phyloP scores from a whole-genome alignment of 2,329 filamentous ascomycete species.

The Aspergillus brunneoviolaceus region DNA sequence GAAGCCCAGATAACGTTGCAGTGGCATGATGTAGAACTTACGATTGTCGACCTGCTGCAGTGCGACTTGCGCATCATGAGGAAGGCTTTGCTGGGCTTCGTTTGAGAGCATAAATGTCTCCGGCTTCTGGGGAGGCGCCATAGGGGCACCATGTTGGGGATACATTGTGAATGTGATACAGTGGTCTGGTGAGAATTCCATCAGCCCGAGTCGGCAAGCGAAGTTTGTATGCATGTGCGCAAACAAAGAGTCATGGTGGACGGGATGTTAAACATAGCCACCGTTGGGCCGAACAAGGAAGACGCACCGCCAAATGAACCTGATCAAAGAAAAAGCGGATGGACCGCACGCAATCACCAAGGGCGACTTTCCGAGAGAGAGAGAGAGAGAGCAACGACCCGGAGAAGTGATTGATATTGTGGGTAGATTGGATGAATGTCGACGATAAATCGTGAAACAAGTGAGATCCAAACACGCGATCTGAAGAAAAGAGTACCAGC shows the following conservation, averaged over 20 bases:
- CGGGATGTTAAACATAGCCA: neutral
- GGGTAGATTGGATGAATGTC: slow-evolving; percentile 2
- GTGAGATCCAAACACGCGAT: slow-evolving; percentile 22
- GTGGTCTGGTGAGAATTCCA: slow-evolving; percentile 11
- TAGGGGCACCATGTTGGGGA: slow-evolving; percentile 73
- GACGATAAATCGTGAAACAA: slow-evolving; percentile 19
- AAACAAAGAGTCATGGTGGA: slow-evolving; percentile 9
- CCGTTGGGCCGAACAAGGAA: slow-evolving; percentile 7
- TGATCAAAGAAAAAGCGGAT: slow-evolving; percentile 19
- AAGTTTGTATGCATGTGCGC: slow-evolving; percentile 18
- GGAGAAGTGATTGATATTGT: neutral
- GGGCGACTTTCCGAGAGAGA: neutral
- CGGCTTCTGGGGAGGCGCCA: slow-evolving; percentile 91
- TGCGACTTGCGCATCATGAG: slow-evolving; percentile 93
- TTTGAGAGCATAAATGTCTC: slow-evolving; percentile 98
- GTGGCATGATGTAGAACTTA: slow-evolving; percentile 49
- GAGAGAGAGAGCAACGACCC: neutral
- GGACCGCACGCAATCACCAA: slow-evolving; percentile 2
- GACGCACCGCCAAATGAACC: slow-evolving; percentile 13
- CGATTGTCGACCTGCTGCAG: slow-evolving; percentile 97
- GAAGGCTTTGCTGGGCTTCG: slow-evolving; percentile 93
- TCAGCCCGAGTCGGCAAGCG: slow-evolving; percentile 25
- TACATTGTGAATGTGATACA: slow-evolving; percentile 59
- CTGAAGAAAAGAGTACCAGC: slow-evolving; percentile 34
- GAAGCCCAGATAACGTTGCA: neutral